Base-by-base conservation (phyloP, 495 filamentous ascomycete species). In the Geoglossum glabrum region DNA sequence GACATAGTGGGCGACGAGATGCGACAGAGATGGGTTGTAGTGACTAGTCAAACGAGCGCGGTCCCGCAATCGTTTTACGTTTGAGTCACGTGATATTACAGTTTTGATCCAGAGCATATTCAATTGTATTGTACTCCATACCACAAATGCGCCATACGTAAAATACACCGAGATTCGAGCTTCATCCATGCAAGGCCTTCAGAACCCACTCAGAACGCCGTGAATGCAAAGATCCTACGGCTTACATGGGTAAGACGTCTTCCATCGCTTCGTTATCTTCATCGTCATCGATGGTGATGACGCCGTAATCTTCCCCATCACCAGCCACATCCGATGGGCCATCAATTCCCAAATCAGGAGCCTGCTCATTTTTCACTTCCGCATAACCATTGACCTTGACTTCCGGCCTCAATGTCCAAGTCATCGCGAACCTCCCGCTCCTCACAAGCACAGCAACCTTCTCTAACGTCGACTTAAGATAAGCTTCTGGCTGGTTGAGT, bases 401-500 rank as follows among this genome's bases (percentile, higher is more conserved):
- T 61, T 90, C 87, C 11, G 79, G 74, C 65, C 84, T 88, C 33
- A 96, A 69, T 57, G 81, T 81, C 81, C 86, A 98, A 50, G 82
- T 82, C 65, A 83, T 87, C 30, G 87, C 83, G 68, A 88, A 94
- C 11, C 78, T 73, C 26, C 92, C 92, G 19, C 78, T 76, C 66
- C 86, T 84, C 61, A 90, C 81, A 50, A 95, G 70, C 15, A 81
- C 76, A 0, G 88, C 93, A 57, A 97, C 77, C 67, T 86, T 78
- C 58, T 88, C 84, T 59, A 98, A 68, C 0, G 79, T 83, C 67
- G 93, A 79, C 60, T 88, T 88, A 52, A 98, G 79, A 67, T 88
- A 98, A 4, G 84, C 82, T 66, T 98, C 92, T 0, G 92, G 92
- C 71, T 98, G 92, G 54, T 78, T 73, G 33, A 90, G 75, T 60